Conservation (phyloP, 2,329 filamentous ascomycete species). For the Rugonectria rugulosa region DNA sequence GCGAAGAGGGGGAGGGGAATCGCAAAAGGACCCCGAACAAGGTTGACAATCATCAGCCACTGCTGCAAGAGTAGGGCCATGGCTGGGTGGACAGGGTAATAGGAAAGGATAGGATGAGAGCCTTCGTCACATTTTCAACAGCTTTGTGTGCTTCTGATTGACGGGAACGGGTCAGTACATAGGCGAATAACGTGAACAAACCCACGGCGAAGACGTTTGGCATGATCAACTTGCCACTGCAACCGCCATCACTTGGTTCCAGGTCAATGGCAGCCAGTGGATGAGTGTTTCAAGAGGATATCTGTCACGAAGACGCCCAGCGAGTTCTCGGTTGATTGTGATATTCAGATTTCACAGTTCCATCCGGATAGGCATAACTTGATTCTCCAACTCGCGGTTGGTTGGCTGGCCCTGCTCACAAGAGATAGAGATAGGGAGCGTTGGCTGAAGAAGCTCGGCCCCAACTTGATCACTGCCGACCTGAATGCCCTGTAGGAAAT, state of each 20-base stretch:
- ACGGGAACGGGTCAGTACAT: background rate
- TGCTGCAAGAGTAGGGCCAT: conserved; percentile 6
- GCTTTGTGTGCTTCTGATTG: background rate
- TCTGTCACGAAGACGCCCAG: background rate
- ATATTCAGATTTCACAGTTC: too few species aligned
- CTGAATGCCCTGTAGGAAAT: too few species aligned
- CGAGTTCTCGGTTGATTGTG: too few species aligned
- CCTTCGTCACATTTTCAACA: background rate
- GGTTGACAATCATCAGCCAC: conserved; percentile 8
- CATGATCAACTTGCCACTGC: background rate
- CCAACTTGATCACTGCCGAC: background rate
- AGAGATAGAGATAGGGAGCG: too few species aligned
- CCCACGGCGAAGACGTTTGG: too few species aligned
- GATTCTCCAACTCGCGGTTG: too few species aligned
- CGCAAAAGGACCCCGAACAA: conserved; percentile 7
- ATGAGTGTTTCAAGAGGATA: too few species aligned
- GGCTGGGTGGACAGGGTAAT: background rate
- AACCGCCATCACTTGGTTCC: background rate
- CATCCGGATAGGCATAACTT: too few species aligned
- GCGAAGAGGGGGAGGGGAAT: conserved; percentile 2
- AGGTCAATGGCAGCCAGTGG: background rate
- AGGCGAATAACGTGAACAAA: too few species aligned
- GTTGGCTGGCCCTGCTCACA: too few species aligned
- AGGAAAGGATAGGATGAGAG: background rate
- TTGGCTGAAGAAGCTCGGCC: background rate